Base-by-base conservation (phyloP, 2,329 filamentous ascomycete species). In the Phaeosphaeriaceae sp. region DNA sequence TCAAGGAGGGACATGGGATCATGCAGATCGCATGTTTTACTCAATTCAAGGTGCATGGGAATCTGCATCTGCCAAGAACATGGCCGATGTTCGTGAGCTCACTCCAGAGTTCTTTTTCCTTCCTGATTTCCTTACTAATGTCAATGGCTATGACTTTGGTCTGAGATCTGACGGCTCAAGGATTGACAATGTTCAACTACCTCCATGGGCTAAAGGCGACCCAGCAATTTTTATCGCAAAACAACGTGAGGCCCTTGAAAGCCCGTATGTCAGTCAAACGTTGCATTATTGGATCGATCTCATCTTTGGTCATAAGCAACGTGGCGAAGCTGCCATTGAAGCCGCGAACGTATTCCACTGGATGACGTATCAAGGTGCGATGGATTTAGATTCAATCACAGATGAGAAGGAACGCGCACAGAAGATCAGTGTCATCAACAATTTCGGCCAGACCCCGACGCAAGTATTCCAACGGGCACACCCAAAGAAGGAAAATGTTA, bases 21-120 rank as follows among this genome's bases (percentile, higher is more conserved):
- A 99, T 67, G 91, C 94, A 1, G 95, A 99, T 68, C 86, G 94
- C 30, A 80, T 99, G 35, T 99, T 99, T 74, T 94, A 94, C 71
- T 97, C 93, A 0, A 88, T 99, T 28, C 86, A 89, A 48, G 91
- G 90, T 48, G 88, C 93, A 1, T 99, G 94, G 94, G 83, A 86
- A 38, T 97, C 93, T 1, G 89, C 93, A 1, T 96, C 94, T 0
- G 83, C 83, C 48, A 89, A 90, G 52, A 97, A 93, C 68, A 95
- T 96, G 80, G 90, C 90, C 0, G 94, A 99, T 72, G 92, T 99
- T 2, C 84, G 94, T 58, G 94, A 99, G 71, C 79, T 99, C 18
- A 97, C 92, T 15, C 94, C 94, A 0, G 94, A 99, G 66, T 99
- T 99, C 74, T 99, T 96, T 77, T 99, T 93, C 62, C 81, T 99